phyloP scores from a whole-genome alignment of 805 yeast species.

The Candida tallmaniae region DNA sequence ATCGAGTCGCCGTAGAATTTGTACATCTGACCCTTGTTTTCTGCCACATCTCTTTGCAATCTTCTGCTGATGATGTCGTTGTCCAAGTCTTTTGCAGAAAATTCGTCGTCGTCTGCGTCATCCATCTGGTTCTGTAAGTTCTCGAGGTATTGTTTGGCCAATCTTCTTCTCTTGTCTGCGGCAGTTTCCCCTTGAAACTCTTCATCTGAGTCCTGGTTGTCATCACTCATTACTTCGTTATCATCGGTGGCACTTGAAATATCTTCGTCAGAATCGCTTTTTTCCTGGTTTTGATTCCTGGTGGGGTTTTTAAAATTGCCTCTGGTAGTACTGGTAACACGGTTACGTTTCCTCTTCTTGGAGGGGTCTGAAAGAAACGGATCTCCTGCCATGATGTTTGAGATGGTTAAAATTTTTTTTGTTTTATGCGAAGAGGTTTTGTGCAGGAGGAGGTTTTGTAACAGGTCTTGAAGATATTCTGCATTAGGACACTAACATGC shows the following conservation, averaged over 20 bases:
- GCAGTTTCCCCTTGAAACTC: constrained; percentile 74
- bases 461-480: too few species aligned
- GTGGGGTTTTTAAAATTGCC: background rate
- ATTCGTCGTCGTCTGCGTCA: constrained; percentile 41
- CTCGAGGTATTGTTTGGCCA: constrained; percentile 88
- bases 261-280: constrained; percentile 44
- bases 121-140: constrained; percentile 50
- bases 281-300: constrained; percentile 10
- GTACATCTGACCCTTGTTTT: constrained; percentile 78
- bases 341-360: constrained; percentile 42
- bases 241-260: constrained; percentile 49
- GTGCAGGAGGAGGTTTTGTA: too few species aligned
- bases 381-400: constrained; percentile 47
- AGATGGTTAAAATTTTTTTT: constrained; percentile 9
- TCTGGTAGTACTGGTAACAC: constrained; percentile 17
- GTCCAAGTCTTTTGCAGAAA: constrained; percentile 90
- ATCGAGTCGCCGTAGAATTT: constrained; percentile 56
- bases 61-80: constrained; percentile 78
- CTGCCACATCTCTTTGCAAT: constrained; percentile 84
- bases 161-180: constrained; percentile 89
- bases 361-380: constrained; percentile 62
- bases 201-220: constrained; percentile 59
- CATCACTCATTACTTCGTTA: constrained; percentile 37
- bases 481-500: too few species aligned
- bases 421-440: constrained; percentile 8